A percentile compares a stretch with the other conserved stretches of the same genome.
phyloP scores from a whole-genome alignment of 257 asterid genomes.

The Galeopsis tetrahit region DNA sequence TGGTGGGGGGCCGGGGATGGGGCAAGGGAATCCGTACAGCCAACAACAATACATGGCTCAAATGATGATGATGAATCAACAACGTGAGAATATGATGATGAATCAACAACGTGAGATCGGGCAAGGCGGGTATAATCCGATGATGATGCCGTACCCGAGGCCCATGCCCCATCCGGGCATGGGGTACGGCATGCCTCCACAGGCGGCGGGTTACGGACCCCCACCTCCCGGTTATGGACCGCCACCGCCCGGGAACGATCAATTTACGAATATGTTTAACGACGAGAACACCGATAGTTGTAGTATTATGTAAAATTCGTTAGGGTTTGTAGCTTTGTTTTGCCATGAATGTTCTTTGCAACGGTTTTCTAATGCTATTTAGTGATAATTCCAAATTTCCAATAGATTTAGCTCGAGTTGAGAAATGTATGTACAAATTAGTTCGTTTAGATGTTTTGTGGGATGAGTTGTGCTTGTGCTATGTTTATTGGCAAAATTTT shows the following conservation, averaged over 20 bases:
- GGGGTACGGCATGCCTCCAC: constrained; percentile 22
- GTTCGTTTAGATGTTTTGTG: no score
- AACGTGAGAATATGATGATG: constrained; percentile 54
- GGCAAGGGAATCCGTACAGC: constrained; percentile 57
- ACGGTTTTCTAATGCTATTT: neutral
- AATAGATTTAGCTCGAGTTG: neutral
- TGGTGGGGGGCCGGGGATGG: constrained; percentile 47
- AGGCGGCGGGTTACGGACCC: neutral
- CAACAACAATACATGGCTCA: constrained; percentile 59
- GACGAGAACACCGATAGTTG: constrained; percentile 85
- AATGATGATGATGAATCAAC: constrained; percentile 78
- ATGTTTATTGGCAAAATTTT: no score
- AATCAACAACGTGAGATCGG: constrained; percentile 53
- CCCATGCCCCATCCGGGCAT: constrained; percentile 44
- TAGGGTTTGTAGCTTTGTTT: neutral
- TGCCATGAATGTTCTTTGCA: neutral
- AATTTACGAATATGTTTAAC: constrained; percentile 63
- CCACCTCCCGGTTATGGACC: constrained; percentile 24
- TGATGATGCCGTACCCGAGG: constrained; percentile 34
- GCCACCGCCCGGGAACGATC: constrained; percentile 47
- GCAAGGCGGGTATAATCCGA: constrained; percentile 54
- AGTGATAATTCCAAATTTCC: neutral
- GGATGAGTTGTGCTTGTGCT: no score
- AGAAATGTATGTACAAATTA: neutral
- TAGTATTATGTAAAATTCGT: constrained; percentile 58